These are phyloP conservation scores for Cutaneotrichosporon sp. DNA, from an alignment of 1,284 basidiomycete species.

Conservation along the genomic window DNA sequence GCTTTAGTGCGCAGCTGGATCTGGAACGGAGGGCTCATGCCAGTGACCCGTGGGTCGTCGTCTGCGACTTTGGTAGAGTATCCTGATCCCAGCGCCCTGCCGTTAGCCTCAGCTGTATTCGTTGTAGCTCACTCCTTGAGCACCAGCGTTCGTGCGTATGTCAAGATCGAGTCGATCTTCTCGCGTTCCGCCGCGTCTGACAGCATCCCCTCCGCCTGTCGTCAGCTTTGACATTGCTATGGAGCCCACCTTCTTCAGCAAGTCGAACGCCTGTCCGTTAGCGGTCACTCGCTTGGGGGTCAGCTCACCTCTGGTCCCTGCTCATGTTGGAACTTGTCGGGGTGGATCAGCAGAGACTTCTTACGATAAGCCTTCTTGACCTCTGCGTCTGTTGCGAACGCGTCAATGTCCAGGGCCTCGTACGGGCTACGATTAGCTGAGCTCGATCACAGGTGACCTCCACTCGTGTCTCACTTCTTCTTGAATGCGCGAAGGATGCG, in stretches of 20 bases:
- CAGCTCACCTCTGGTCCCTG: constrained; percentile 54
- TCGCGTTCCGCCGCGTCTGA: constrained; percentile 41
- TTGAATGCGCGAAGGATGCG: constrained; percentile 58
- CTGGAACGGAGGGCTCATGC: constrained; percentile 54
- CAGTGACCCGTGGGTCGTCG: constrained; percentile 51
- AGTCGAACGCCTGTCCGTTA: constrained; percentile 57
- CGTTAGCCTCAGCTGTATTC: constrained; percentile 1
- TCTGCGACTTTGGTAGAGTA: constrained; percentile 51
- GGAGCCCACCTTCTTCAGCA: constrained; percentile 57
- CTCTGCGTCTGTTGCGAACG: constrained; percentile 55
- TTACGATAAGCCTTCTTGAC: constrained; percentile 59
- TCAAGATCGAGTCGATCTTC: constrained; percentile 54
- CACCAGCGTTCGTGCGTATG: constrained; percentile 43
- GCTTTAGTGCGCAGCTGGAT: constrained; percentile 55
- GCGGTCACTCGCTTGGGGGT: background rate
- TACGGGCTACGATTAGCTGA: constrained; percentile 53
- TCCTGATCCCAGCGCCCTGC: constrained; percentile 40
- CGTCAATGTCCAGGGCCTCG: constrained; percentile 58
- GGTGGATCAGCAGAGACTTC: constrained; percentile 60
- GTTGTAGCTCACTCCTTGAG: constrained; percentile 43
- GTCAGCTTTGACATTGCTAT: constrained; percentile 12
- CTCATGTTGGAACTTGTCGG: constrained; percentile 60
- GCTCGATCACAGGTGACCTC: background rate
- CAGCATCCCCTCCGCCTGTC: constrained; percentile 50
- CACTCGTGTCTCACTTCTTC: constrained; percentile 53